Evolutionary conservation across 2,329 filamentous ascomycete genomes (phyloP), one percentile per base, ranked within the genome.

Genomic region (Colletotrichum noveboracense): DNA sequence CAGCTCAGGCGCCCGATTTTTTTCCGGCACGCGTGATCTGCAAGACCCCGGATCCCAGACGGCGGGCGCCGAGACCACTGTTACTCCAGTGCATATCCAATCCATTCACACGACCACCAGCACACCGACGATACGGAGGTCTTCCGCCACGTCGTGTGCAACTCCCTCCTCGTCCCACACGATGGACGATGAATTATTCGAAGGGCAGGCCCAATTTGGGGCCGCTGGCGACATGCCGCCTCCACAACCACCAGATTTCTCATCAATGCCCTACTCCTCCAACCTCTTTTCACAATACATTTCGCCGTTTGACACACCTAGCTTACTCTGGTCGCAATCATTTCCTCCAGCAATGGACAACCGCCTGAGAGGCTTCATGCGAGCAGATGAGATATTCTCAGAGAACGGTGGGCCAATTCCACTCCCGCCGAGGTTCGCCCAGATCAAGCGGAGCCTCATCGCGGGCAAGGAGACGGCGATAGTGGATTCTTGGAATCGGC

Each of bases 351-450:
- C 73, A 36, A 60, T 75, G n/a, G 73, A 75, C 64, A 75, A 73
- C n/a, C 73, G 66, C 18, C 73, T 70, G n/a, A 62, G 70, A 65
- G 73, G 73, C 28, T 75, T 73, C 16, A 76, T 76, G 74, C 74
- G 70, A 28, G 65, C 74, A 34, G 70, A 75, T 60, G 67, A 77
- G 58, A 69, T 75, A 18, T 75, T 75, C 32, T 73, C 73, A n/a
- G 73, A 75, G 43, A 69, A 75, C n/a, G 73, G 73, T 34, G 76
- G 62, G n/a, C 77, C 77, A n/a, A 77, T 91, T 24, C 89, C 90
- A n/a, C 84, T 92, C 9, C 90, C 90, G n/a, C 87, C 86, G 58
- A 89, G 91, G 32, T 92, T 92, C 77, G 89, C 88, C 62, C 86
- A 87, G 77, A 87, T 92, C 79, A 92, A 92, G 82, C 87, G 86